Conservation (phyloP, 2,329 filamentous ascomycete genomes). For the Aureobasidium sp. region DNA sequence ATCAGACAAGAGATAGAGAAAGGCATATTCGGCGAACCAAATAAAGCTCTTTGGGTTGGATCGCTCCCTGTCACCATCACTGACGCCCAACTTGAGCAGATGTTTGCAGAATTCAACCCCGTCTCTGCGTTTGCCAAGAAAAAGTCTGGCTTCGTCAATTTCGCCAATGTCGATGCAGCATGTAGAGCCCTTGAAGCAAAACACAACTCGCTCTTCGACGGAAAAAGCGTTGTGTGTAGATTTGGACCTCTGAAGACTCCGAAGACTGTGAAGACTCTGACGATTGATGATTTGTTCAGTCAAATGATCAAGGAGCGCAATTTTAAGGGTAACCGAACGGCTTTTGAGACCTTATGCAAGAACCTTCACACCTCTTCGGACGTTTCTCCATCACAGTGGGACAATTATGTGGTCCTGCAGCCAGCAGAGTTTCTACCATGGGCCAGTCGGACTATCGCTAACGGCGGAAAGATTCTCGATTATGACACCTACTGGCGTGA, state of each 20-base stretch:
- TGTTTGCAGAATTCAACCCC: not conserved
- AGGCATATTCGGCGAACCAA: not conserved
- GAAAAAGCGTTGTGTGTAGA: not conserved
- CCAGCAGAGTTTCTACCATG: not conserved
- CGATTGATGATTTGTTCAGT: not conserved
- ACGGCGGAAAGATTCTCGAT: not conserved
- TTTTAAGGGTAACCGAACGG: not conserved
- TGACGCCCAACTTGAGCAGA: not conserved
- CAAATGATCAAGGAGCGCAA: not conserved
- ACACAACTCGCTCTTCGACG: not conserved
- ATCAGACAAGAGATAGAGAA: not conserved
- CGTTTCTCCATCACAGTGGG: not conserved
- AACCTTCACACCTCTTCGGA: not conserved
- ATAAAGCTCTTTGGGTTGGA: not conserved
- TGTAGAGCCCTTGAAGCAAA: not conserved
- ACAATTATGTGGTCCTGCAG: not conserved
- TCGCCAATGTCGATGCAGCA: not conserved
- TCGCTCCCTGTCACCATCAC: not conserved
- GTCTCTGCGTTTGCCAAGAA: not conserved
- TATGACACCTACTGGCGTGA: constrained; percentile 1
- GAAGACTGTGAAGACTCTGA: not conserved
- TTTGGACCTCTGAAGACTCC: not conserved
- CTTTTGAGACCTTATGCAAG: constrained; percentile 2
- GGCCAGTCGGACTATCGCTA: not conserved
- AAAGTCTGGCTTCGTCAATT: not conserved